Base-by-base conservation (phyloP, 2,329 filamentous ascomycete species). In the Polychaeton citri region DNA sequence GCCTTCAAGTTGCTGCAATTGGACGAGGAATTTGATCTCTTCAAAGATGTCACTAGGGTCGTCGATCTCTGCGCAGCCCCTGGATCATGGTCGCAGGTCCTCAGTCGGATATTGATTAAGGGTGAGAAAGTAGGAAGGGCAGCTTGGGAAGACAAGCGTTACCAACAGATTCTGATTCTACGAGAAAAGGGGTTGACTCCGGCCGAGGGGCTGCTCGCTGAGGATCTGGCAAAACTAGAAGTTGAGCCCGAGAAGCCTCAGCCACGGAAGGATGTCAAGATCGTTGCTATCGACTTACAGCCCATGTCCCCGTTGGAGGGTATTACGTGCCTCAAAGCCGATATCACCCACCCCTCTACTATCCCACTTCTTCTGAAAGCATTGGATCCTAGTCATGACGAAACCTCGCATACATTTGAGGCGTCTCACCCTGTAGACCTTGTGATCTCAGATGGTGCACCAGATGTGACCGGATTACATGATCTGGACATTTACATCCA, bases 401-500 rank as follows among this genome's bases (percentile, higher is more conserved):
- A 40, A 8, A 32, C 46, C 5, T 46, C 48, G 10, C 44, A 51
- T 9, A 54, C 62, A 2, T 51, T 46, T 4, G 52, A 62, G 46
- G 72, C 80, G 2, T 73, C 78, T 1, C 76, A 85, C 33, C 83
- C 81, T 0, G 88, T 96, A 10, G 90, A 98, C 54, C 72, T 98
- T 1, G 88, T 98, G 17, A 74, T 98, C 43, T 94, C 85, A 39
- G 90, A 98, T 51, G 90, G 90, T 36, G 90, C 90, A 0, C 90
- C 90, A 1, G 90, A 98, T 52, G 90, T 98, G 9, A 98, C 90
- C 1, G 90, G 90, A 15, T 71, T 98, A 1, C 90, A 98, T 58
- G 90, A 98, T 57, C 74, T 98, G 21, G 90, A 98, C 60, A 96
- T 96, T 48, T 98, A 98, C 61, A 83, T 98, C 13, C 90, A 98